Evolutionary conservation across 176 grass and related monocot genomes (phyloP).

Genomic region (Metroxylon sagu): DNA sequence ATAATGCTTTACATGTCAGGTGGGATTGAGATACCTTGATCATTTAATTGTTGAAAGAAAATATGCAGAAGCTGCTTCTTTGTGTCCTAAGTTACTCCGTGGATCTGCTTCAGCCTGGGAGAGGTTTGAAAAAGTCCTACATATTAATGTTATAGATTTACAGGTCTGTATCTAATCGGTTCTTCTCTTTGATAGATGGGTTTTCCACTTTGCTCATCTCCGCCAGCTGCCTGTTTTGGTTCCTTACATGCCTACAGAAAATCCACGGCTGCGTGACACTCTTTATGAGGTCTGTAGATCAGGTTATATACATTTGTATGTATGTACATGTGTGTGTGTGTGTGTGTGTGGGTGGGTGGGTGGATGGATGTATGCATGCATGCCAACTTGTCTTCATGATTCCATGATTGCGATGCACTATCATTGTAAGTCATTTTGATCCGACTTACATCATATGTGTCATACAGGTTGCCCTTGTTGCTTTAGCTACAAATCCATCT

Average conservation of each 20-base stretch:
- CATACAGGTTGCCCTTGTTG: constrained; percentile 89
- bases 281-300: constrained; percentile 65
- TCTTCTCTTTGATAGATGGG: constrained; percentile 55
- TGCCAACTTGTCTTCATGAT: too few species aligned
- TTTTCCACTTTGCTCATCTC: constrained; percentile 96
- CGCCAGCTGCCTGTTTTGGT: constrained; percentile 91
- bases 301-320: too few species aligned
- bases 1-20: constrained; percentile 30
- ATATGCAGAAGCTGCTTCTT: constrained; percentile 85
- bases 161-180: constrained; percentile 21
- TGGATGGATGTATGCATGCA: too few species aligned
- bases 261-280: constrained; percentile 87
- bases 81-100: constrained; percentile 80
- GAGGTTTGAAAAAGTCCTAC: constrained; percentile 47
- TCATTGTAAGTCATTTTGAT: too few species aligned
- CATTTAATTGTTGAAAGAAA: constrained; percentile 95
- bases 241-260: constrained; percentile 89
- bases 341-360: too few species aligned
- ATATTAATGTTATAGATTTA: neutral
- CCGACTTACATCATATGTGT: constrained; percentile 8
- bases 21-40: constrained; percentile 93
- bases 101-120: constrained; percentile 95
- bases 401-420: too few species aligned
- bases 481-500: constrained; percentile 67
- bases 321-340: too few species aligned